Conservation (phyloP, 2,329 filamentous ascomycete genomes). For the Periconia sp. region DNA sequence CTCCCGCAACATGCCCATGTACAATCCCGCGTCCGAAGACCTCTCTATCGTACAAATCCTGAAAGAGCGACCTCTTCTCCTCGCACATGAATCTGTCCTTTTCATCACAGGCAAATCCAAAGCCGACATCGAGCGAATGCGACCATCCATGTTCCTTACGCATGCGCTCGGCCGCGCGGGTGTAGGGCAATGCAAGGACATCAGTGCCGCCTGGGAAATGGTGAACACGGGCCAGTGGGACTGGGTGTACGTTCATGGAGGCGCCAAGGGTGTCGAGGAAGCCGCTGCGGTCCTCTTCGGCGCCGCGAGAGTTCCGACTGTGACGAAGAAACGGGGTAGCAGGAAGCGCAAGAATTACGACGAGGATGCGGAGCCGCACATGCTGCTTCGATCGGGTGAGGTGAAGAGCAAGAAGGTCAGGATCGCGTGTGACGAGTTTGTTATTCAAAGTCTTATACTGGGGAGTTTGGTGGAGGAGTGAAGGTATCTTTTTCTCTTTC, state of each 20-base stretch:
- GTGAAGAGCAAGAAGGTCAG: slow-evolving; percentile 57
- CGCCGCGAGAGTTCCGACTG: slow-evolving; percentile 12
- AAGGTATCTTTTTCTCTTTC: not conserved
- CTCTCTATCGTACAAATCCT: slow-evolving; percentile 30
- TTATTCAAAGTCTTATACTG: slow-evolving; percentile 90
- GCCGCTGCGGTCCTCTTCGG: slow-evolving; percentile 56
- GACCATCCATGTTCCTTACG: slow-evolving; percentile 77
- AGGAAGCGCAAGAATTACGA: slow-evolving; percentile 49
- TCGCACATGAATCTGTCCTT: slow-evolving; percentile 68
- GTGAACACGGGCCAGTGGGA: slow-evolving; percentile 66
- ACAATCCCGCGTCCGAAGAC: slow-evolving; percentile 57
- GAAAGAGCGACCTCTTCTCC: slow-evolving; percentile 58
- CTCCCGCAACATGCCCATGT: slow-evolving; percentile 69
- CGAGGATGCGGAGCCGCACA: slow-evolving; percentile 29
- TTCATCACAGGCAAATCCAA: slow-evolving; percentile 69
- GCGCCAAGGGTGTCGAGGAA: slow-evolving; percentile 59
- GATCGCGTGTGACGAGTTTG: slow-evolving; percentile 79
- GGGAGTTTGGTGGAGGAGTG: slow-evolving; percentile 71
- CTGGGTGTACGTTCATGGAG: slow-evolving; percentile 79
- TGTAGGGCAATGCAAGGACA: slow-evolving; percentile 66
- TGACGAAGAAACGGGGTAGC: slow-evolving; percentile 17
- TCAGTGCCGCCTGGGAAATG: slow-evolving; percentile 64
- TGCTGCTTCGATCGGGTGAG: slow-evolving; percentile 30
- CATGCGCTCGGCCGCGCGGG: slow-evolving; percentile 72
- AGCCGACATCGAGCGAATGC: slow-evolving; percentile 64